Evolutionary conservation across 2,329 filamentous ascomycete species (phyloP), one percentile per base, ranked within the genome.

Genomic region (Fusarium longipes): DNA sequence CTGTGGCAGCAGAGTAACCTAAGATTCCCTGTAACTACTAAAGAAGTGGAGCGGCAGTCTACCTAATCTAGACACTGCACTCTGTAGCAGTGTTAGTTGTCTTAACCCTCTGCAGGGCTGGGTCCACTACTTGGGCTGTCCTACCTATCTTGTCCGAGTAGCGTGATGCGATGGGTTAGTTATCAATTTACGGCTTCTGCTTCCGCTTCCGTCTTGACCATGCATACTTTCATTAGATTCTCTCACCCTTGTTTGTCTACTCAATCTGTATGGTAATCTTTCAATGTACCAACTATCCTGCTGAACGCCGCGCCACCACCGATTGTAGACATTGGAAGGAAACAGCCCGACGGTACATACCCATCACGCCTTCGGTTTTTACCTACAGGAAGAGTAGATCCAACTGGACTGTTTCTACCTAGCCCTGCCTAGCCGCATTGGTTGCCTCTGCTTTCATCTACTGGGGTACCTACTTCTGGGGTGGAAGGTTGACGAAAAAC

Each of bases 121-220:
- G 68, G 47, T 54, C 68, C 65, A 67, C 68, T 60, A 33, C 55
- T 57, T 58, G 51, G 60, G 58, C 60, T 63, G 60, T 45, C 33
- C 38, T 47, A 24, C 43, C 18, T 35, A 17, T 25, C 44, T 48
- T 40, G 63, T 71, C 63, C 43, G 56, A 62, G 68, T 62, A 50
- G 56, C 40, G 39, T 20, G n/a, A 43, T 27, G 24, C 24, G 40
- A 42, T 27, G 39, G 10, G 17, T 11, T 32, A 17, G 32, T 17
- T 35, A 57, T 54, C 51, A 56, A 50, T 60, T 51, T 24, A 57
- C 44, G 56, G 42, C 60, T 49, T 58, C 65, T 43, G 45, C 42
- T 67, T 65, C 65, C 62, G 65, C 58, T 54, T 56, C 63, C 60
- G 62, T 53, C 45, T 48, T 17, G 44, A 45, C 35, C 49, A 30